Percentiles rank a stretch among this genome's conserved stretches.
phyloP scores from a whole-genome alignment of 306 rosid species.

The Cyclanthera cordifolia region DNA sequence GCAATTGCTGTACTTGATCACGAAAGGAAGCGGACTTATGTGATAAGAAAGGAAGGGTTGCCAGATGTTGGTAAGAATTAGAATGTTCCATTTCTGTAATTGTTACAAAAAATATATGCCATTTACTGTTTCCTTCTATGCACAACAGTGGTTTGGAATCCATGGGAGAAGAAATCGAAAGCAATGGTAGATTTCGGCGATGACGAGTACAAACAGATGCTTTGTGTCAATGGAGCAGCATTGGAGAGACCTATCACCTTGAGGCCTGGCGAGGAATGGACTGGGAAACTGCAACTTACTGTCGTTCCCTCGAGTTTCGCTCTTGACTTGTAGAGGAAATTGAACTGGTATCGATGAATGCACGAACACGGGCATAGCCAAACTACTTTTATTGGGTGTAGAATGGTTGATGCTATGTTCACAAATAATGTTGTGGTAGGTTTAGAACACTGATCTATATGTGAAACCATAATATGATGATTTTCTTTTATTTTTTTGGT shows the following conservation, averaged over 20 bases:
- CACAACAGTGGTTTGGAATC: slow-evolving; percentile 76
- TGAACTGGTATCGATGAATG: no score
- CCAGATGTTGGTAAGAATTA: slow-evolving; percentile 75
- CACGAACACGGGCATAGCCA: background rate
- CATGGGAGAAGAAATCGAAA: slow-evolving; percentile 92
- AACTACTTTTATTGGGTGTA: slow-evolving; percentile 3
- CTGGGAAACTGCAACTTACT: slow-evolving; percentile 59
- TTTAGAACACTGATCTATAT: no score
- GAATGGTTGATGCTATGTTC: slow-evolving; percentile 3
- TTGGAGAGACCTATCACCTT: slow-evolving; percentile 58
- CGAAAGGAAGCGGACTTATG: slow-evolving; percentile 65
- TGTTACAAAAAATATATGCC: background rate
- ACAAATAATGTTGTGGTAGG: no score
- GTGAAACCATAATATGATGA: background rate
- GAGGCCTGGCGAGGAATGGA: slow-evolving; percentile 98
- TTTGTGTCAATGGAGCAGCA: slow-evolving; percentile 82
- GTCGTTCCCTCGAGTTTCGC: slow-evolving; percentile 83
- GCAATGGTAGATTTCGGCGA: slow-evolving; percentile 73
- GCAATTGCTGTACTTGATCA: slow-evolving; percentile 78
- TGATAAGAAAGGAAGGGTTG: slow-evolving; percentile 84
- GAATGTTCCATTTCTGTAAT: background rate
- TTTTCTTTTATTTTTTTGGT: background rate
- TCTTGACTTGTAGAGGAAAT: slow-evolving; percentile 34
- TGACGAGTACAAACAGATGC: slow-evolving; percentile 86
- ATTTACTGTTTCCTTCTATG: background rate